A percentile compares a stretch with the other conserved stretches of the same genome.
These are phyloP conservation scores for Penicillium sp. DNA, from an alignment of 2,329 filamentous ascomycete genomes.

Conservation along the genomic window DNA sequence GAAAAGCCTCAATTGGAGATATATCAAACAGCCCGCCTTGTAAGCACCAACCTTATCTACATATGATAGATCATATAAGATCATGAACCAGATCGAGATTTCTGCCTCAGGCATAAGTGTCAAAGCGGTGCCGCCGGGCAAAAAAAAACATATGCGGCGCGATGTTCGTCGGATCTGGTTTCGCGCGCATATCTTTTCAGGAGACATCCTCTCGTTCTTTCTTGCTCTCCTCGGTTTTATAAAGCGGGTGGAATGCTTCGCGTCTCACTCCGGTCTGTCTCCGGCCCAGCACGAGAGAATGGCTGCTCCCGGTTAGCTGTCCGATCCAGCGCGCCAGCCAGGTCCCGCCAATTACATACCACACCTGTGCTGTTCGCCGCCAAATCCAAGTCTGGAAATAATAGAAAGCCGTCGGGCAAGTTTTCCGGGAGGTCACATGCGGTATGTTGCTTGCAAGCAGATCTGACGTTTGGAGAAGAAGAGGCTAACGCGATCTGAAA, in stretches of 20 bases:
- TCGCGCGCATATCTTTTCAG: not conserved
- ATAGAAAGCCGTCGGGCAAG: not conserved
- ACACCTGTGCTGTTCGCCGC: conserved; percentile 20
- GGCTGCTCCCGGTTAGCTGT: conserved; percentile 42
- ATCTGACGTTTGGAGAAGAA: not conserved
- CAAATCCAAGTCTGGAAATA: conserved; percentile 5
- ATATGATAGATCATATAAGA: no score
- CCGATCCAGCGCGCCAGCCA: conserved; percentile 27
- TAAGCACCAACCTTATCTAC: no score
- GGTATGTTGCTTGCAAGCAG: not conserved
- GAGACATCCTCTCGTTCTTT: conserved; percentile 1
- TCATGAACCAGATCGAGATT: no score
- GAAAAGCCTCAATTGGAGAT: no score
- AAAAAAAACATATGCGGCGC: conserved; percentile 20
- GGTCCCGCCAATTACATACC: conserved; percentile 32
- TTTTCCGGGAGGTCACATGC: not conserved
- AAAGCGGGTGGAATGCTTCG: conserved; percentile 41
- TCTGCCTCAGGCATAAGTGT: conserved; percentile 6
- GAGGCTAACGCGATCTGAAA: not conserved
- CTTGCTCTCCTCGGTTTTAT: not conserved
- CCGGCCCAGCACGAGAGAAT: conserved; percentile 40
- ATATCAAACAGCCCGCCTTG: no score
- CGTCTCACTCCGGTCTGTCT: conserved; percentile 40
- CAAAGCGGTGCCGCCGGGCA: conserved; percentile 19
- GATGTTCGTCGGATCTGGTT: conserved; percentile 2